Percentiles rank a stretch among this genome's conserved stretches.
phyloP scores from a whole-genome alignment of 169 alveolate genomes.

The Plasmodium fragile region DNA sequence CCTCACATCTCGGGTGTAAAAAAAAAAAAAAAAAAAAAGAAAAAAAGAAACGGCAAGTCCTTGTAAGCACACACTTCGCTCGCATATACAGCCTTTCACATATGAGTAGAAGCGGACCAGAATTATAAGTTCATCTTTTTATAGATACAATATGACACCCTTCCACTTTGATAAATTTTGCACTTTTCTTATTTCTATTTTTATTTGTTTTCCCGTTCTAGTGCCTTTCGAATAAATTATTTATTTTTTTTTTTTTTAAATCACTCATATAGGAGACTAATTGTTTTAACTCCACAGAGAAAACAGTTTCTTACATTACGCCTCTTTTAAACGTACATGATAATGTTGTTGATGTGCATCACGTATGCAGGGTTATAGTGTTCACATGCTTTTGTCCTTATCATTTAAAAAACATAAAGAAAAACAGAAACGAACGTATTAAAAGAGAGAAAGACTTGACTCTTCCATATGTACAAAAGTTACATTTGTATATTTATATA shows the following conservation, averaged over 20 bases:
- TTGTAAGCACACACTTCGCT: background rate
- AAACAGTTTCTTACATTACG: background rate
- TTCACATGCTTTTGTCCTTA: background rate
- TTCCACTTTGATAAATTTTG: background rate
- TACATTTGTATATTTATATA: background rate
- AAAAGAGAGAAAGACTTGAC: background rate
- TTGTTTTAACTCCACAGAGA: background rate
- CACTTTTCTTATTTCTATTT: background rate
- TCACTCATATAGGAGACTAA: background rate
- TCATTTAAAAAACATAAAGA: background rate
- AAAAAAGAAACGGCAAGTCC: background rate
- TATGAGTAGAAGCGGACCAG: background rate
- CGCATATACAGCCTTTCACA: background rate
- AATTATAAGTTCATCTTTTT: background rate
- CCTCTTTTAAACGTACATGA: background rate
- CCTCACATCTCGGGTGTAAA: background rate
- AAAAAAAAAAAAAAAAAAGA: no score
- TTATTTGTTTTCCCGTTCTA: background rate
- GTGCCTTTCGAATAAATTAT: background rate
- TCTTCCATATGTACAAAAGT: background rate
- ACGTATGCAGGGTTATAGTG: background rate
- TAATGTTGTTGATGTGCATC: background rate
- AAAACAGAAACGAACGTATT: background rate
- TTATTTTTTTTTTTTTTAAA: background rate
- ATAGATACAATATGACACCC: background rate